These are phyloP conservation scores for Maudiozyma bulderi DNA, from an alignment of 805 yeast species.

Conservation along the genomic window DNA sequence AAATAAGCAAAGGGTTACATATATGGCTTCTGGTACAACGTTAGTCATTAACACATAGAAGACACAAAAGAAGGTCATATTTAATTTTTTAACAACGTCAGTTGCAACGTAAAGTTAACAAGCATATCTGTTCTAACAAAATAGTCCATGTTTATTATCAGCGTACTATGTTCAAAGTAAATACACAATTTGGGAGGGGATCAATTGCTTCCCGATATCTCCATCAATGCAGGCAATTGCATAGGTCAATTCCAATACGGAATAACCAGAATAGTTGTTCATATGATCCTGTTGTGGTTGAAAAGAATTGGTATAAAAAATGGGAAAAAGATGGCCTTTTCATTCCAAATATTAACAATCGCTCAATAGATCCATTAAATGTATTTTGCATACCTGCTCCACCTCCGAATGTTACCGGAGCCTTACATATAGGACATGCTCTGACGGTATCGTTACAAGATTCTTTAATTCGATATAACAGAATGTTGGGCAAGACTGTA, in stretches of 20 bases:
- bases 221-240: not conserved
- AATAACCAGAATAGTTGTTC: slow-evolving; percentile 32
- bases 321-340: slow-evolving; percentile 83
- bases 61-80: too few relatives aligned
- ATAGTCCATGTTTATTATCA: not conserved
- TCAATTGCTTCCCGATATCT: not conserved
- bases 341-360: slow-evolving; percentile 69
- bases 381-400: slow-evolving; percentile 87
- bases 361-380: slow-evolving; percentile 69
- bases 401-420: slow-evolving; percentile 98
- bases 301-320: slow-evolving; percentile 93
- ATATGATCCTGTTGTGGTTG: slow-evolving; percentile 82
- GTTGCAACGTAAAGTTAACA: too few relatives aligned
- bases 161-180: not conserved
- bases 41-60: too few relatives aligned
- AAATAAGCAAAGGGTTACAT: too few relatives aligned
- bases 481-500: slow-evolving; percentile 94
- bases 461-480: slow-evolving; percentile 78
- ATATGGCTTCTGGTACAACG: too few relatives aligned
- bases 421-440: slow-evolving; percentile 96
- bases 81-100: too few relatives aligned
- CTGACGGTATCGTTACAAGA: slow-evolving; percentile 91
- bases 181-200: not conserved
- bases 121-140: too few relatives aligned
- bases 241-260: not conserved